Evolutionary conservation across 1,284 basidiomycete species (phyloP).

Genomic region (Coriolopsis trogii): DNA sequence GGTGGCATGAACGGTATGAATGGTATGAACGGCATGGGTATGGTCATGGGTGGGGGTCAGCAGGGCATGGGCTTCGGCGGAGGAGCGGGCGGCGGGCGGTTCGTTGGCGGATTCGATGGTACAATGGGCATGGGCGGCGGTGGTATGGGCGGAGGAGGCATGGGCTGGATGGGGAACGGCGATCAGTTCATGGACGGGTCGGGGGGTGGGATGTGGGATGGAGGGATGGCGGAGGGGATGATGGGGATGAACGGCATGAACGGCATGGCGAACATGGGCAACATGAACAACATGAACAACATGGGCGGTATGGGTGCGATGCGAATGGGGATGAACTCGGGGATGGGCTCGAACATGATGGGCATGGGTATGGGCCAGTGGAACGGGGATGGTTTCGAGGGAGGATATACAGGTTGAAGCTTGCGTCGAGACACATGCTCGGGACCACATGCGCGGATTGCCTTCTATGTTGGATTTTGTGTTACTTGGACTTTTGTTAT

Average conservation of each 20-base stretch:
- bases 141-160: constrained; percentile 25
- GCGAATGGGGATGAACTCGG: constrained; percentile 24
- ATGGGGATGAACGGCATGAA: constrained; percentile 38
- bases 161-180: constrained; percentile 33
- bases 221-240: constrained; percentile 33
- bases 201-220: constrained; percentile 28
- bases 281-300: constrained; percentile 38
- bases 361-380: constrained; percentile 25
- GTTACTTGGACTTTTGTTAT: background rate
- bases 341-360: constrained; percentile 26
- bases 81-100: constrained; percentile 15
- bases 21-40: constrained; percentile 24
- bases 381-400: constrained; percentile 28
- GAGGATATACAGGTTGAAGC: constrained; percentile 18
- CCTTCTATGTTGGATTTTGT: background rate
- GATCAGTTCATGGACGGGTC: constrained; percentile 27
- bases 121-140: constrained; percentile 35
- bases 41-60: constrained; percentile 22
- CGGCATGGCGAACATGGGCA: constrained; percentile 43
- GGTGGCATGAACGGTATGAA: constrained; percentile 28
- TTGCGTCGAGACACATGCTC: background rate
- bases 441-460: background rate
- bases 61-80: constrained; percentile 27
- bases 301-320: constrained; percentile 43
- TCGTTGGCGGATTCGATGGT: constrained; percentile 19